Percentiles rank a stretch among this genome's conserved stretches.
Evolutionary conservation across 129 eudicot species (phyloP).

Genomic region (Centella asiatica): DNA sequence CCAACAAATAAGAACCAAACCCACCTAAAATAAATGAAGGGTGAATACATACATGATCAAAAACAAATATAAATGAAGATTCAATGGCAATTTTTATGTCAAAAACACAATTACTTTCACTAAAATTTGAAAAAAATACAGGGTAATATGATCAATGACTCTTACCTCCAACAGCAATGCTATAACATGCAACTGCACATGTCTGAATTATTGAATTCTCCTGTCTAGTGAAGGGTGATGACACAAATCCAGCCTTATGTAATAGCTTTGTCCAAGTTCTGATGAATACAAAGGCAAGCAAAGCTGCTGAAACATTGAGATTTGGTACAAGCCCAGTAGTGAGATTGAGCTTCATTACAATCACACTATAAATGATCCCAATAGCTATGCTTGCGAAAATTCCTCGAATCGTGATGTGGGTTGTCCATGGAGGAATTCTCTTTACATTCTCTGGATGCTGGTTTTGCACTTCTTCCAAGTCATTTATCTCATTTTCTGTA

Average conservation of each 20-base stretch:
- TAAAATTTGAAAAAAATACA: neutral
- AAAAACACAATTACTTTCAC: too few relatives aligned
- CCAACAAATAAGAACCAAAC: constrained; percentile 17
- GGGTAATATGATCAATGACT: neutral
- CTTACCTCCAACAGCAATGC: constrained; percentile 83
- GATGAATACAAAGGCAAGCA: constrained; percentile 71
- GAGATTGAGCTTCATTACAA: constrained; percentile 82
- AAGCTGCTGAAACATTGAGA: constrained; percentile 89
- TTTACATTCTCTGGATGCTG: constrained; percentile 17
- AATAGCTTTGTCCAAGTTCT: constrained; percentile 62
- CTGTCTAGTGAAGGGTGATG: constrained; percentile 76
- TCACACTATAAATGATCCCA: constrained; percentile 75
- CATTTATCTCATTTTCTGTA: too few relatives aligned
- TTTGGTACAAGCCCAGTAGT: constrained; percentile 90
- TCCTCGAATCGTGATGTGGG: constrained; percentile 78
- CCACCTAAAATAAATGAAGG: constrained; percentile 16
- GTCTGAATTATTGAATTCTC: constrained; percentile 92
- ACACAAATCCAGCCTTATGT: constrained; percentile 44
- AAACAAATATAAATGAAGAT: neutral
- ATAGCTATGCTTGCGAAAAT: constrained; percentile 57
- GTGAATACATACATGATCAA: too few relatives aligned
- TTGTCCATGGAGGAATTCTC: constrained; percentile 66
- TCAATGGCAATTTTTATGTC: too few relatives aligned
- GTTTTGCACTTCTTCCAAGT: constrained; percentile 7
- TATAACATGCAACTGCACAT: constrained; percentile 90